A percentile compares a stretch with the other conserved stretches of the same genome.
Conservation (phyloP, 2,329 filamentous ascomycete species). For the Tympanopsis confertula region DNA sequence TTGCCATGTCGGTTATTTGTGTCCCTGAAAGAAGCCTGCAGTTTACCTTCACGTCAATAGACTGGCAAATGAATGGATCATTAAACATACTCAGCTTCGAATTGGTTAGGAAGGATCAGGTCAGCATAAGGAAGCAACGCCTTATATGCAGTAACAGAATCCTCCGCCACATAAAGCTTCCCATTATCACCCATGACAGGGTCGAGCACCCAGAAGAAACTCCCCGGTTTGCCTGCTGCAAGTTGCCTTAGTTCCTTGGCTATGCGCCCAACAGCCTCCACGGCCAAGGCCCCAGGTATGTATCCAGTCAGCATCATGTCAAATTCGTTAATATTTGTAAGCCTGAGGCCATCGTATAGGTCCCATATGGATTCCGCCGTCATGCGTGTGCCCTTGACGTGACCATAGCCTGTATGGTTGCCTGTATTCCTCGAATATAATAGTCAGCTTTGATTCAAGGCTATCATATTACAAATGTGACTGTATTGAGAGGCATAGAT, state of each 20-base stretch:
- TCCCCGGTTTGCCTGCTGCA: slow-evolving; percentile 31
- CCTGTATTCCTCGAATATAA: too few species aligned
- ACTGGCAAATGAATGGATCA: too few species aligned
- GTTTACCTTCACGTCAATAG: too few species aligned
- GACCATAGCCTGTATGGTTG: not conserved
- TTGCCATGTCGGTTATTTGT: not conserved
- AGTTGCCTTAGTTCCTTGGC: slow-evolving; percentile 47
- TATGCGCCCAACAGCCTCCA: slow-evolving; percentile 50
- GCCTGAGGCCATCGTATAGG: not conserved
- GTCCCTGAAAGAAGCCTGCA: not conserved
- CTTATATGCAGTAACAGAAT: slow-evolving; percentile 55
- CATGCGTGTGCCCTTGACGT: not conserved
- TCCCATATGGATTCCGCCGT: not conserved
- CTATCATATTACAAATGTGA: not conserved
- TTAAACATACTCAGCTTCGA: slow-evolving; percentile 52
- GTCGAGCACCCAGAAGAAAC: slow-evolving; percentile 59
- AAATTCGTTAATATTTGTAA: slow-evolving; percentile 31
- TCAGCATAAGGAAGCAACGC: slow-evolving; percentile 48
- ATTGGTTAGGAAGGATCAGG: slow-evolving; percentile 57
- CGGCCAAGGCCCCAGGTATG: slow-evolving; percentile 47
- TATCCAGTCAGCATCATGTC: slow-evolving; percentile 56
- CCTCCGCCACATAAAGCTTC: slow-evolving; percentile 51
- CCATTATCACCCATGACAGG: slow-evolving; percentile 63
- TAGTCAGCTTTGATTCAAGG: not conserved
- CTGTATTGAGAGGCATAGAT: too few species aligned